Base-by-base conservation (phyloP, 2,329 filamentous ascomycete species). In the Escovopsis weberi region DNA sequence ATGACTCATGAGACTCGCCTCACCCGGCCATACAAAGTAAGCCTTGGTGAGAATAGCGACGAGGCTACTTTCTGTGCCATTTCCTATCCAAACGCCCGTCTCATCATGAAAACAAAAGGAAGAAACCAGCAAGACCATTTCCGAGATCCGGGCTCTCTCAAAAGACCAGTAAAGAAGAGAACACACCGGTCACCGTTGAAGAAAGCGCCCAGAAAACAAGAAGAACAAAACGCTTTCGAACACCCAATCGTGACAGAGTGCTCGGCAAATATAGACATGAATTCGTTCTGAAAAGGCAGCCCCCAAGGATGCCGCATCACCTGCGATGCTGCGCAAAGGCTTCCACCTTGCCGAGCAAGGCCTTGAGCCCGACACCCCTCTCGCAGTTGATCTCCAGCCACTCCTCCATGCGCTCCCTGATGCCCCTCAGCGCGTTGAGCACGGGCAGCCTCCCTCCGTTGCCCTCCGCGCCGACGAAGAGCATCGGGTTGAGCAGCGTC, bases 341-440 rank as follows among this genome's bases (percentile, higher is more conserved):
- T 63, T 82, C 78, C 12, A 82, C 62, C 56, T 78, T 82, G 46
- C 70, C 70, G 51, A 94, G 69, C 33, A 80, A 64, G 23, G 69
- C 76, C 60, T 85, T 82, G 55, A 95, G 68, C 39, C 85, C 62
- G 55, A 83, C 64, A 0, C 88, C 88, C 55, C 79, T 82, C 66
- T 94, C 88, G 50, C 82, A 83, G 59, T 93, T 91, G 9, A 59
- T 70, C 62, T 82, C 80, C 43, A 96, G 64, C 82, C 85, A 94
- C 2, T 44, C 55, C 66, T 95, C 88, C 87, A 96, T 94, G 55
- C 69, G 70, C 64, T 84, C 78, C 47, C 89, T 71, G 11, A 84
- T 68, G 26, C 57, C 59, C 52, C 69, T 74, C 77, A 95, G 77
- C 1, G 81, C 75, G 55, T 68, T 77, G 45, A 83, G 59, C 4